These are phyloP conservation scores for Myxozyma nipponensis DNA, from an alignment of 805 yeast genomes.

Conservation along the genomic window DNA sequence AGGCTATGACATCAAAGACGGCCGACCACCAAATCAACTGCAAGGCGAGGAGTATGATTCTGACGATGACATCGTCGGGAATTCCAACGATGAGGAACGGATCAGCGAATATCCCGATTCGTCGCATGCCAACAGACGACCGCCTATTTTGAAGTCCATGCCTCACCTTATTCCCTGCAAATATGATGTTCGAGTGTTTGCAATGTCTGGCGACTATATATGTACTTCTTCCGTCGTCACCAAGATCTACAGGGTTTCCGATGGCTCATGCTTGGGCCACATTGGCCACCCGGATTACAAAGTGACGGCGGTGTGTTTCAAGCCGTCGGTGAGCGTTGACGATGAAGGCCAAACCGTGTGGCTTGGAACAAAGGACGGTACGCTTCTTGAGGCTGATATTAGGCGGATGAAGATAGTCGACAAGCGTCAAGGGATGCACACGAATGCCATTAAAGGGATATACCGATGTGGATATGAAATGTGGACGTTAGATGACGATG, in stretches of 20 bases:
- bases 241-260: constrained; percentile 28
- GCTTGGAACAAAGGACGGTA: constrained; percentile 39
- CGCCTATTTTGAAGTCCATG: constrained; percentile 32
- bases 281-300: constrained; percentile 29
- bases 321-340: constrained; percentile 16
- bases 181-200: constrained; percentile 28
- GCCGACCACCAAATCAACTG: neutral
- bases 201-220: constrained; percentile 28
- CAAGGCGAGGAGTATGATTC: constrained; percentile 22
- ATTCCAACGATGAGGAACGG: constrained; percentile 17
- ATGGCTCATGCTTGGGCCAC: constrained; percentile 31
- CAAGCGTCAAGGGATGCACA: constrained; percentile 30
- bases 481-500: constrained; percentile 40
- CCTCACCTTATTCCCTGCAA: constrained; percentile 27
- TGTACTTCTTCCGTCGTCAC: constrained; percentile 29
- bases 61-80: constrained; percentile 12
- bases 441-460: constrained; percentile 23
- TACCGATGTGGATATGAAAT: constrained; percentile 28
- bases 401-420: constrained; percentile 22
- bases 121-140: constrained; percentile 35
- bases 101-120: constrained; percentile 31
- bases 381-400: constrained; percentile 33
- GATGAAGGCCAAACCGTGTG: constrained; percentile 31
- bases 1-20: constrained; percentile 9
- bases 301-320: constrained; percentile 32